Percentiles rank a stretch among this genome's conserved stretches.
Conservation (phyloP, 2,329 filamentous ascomycete genomes). For the Exophiala bonariae region DNA sequence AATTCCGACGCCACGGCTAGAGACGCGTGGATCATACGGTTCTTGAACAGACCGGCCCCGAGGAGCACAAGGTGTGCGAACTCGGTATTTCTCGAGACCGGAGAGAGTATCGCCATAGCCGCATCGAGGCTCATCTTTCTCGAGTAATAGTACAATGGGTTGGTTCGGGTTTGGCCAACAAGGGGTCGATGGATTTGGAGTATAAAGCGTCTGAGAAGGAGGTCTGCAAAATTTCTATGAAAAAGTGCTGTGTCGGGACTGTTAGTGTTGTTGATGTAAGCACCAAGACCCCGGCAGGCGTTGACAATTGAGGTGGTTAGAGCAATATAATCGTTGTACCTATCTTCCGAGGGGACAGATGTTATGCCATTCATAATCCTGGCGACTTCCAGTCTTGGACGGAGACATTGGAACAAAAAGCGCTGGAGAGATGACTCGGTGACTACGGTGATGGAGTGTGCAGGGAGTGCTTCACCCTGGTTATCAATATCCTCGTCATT, state of each 20-base stretch:
- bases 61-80: constrained; percentile 34
- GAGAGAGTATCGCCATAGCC: constrained; percentile 36
- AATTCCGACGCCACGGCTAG: too few relatives aligned
- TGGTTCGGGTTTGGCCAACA: constrained; percentile 33
- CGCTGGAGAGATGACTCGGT: constrained; percentile 29
- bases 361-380: constrained; percentile 33
- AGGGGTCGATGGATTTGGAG: constrained; percentile 53
- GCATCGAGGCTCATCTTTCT: constrained; percentile 38
- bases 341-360: too few relatives aligned
- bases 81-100: constrained; percentile 27
- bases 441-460: constrained; percentile 33
- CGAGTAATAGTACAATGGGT: constrained; percentile 39
- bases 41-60: constrained; percentile 37
- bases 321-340: too few relatives aligned
- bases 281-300: constrained; percentile 5
- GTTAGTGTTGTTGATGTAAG: constrained; percentile 25
- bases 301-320: too few relatives aligned
- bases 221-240: constrained; percentile 51
- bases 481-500: constrained; percentile 29
- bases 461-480: constrained; percentile 34
- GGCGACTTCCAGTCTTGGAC: constrained; percentile 22
- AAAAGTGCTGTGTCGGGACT: constrained; percentile 25
- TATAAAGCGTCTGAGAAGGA: constrained; percentile 55
- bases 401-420: constrained; percentile 25
- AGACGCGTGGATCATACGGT: too few relatives aligned